Conservation (phyloP, 495 filamentous ascomycete species). For the Usnea hakonensis region DNA sequence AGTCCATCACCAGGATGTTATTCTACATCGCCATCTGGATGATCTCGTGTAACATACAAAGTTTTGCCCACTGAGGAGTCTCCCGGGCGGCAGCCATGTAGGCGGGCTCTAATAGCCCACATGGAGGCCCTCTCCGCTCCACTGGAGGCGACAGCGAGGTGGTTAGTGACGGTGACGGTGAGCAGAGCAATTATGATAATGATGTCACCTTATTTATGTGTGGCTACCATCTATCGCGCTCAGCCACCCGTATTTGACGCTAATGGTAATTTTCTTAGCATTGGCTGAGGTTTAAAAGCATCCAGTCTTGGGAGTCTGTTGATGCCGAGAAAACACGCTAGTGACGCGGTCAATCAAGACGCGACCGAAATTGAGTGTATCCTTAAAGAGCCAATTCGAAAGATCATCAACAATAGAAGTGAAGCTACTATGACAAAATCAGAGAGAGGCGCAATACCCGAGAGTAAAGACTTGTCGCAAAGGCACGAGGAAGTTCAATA, state of each 20-base stretch:
- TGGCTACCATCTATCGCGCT: neutral
- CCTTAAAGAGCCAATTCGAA: neutral
- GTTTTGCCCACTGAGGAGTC: too few species aligned
- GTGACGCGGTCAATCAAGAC: neutral
- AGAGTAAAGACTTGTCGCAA: slow-evolving; percentile 9
- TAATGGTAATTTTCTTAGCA: neutral
- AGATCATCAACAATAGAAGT: too few species aligned
- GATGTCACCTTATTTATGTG: neutral
- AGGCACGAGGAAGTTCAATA: slow-evolving; percentile 70
- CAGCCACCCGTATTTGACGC: neutral
- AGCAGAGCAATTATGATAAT: too few species aligned
- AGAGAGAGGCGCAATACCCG: neutral
- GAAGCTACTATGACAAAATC: slow-evolving; percentile 5
- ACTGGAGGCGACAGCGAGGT: neutral
- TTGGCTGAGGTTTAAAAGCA: slow-evolving; percentile 29
- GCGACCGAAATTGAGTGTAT: neutral
- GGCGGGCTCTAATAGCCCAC: too few species aligned
- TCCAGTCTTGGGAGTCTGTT: too few species aligned
- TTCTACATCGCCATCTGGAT: too few species aligned
- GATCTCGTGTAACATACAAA: too few species aligned
- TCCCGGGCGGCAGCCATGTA: neutral
- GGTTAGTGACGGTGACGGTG: neutral
- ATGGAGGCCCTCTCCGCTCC: neutral
- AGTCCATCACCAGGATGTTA: too few species aligned
- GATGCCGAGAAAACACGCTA: too few species aligned